Evolutionary conservation across 768 basidiomycete species (phyloP), one percentile per base, ranked within the genome.

Genomic region (Chalciporus chontae): DNA sequence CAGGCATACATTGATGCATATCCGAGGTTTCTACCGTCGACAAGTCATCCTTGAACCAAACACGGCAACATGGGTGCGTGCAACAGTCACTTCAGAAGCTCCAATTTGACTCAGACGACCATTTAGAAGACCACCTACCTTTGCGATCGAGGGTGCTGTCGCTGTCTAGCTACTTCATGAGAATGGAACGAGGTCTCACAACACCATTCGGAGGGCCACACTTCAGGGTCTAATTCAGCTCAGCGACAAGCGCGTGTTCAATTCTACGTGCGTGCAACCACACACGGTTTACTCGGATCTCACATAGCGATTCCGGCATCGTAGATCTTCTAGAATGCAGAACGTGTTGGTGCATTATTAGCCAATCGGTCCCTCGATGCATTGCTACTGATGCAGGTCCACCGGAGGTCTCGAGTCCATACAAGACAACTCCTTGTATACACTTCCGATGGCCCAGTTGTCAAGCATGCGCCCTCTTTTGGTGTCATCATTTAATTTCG

Each of bases 401-500:
- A 47, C 63, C 51, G 41, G 48, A 43, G 40, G 51, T 58, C 58
- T 34, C 53, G n/a, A 41, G 59, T 58, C 52, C 57, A 48, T 48
- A 45, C 47, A 51, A 53, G 62, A 55, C 60, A 43, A 18, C 50
- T 54, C 59, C 58, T 53, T 38, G 53, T 61, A 49, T 51, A 64
- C 63, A 56, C 51, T 63, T 61, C 56, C 52, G 60, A 58, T 60
- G 57, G 50, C n/a, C 55, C 50, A 43, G 48, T 43, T 51, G 55
- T 63, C 61, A 47, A 44, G 40, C 53, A 52, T 45, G 56, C 55
- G 5, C 58, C 45, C 61, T 55, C 52, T 65, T 65, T 65, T 57
- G 52, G 57, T 56, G 32, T 58, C 63, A 65, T 64, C 58, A 57
- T 57, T 65, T 65, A 54, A 65, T 66, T 66, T 65, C 52, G 47